phyloP scores from a whole-genome alignment of 139 green algal genomes.

The Zygnema cylindricum region DNA sequence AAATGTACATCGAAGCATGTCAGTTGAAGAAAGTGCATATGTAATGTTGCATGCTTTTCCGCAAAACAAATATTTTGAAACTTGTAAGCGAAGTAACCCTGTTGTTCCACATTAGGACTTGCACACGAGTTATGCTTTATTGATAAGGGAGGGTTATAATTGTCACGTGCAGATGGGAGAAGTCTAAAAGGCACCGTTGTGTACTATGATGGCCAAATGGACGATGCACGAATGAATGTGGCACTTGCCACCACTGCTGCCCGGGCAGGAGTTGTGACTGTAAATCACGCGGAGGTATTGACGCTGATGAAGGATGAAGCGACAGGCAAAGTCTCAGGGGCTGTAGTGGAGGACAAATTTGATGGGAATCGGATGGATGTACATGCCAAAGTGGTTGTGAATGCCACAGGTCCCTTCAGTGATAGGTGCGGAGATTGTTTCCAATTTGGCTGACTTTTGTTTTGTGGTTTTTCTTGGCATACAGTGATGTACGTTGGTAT shows the following conservation, averaged over 20 bases:
- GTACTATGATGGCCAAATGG: conserved; percentile 94
- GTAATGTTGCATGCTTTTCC: too few relatives aligned
- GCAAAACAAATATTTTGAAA: too few relatives aligned
- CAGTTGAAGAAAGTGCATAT: too few relatives aligned
- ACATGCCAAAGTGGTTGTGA: conserved; percentile 83
- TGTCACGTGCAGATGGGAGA: conserved; percentile 30
- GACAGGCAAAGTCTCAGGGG: conserved; percentile 66
- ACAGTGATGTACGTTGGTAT: too few relatives aligned
- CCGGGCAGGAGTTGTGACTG: conserved; percentile 79
- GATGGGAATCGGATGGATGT: conserved; percentile 66
- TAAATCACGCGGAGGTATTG: conserved; percentile 84
- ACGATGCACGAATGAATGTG: conserved; percentile 90
- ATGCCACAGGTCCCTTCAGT: conserved; percentile 86
- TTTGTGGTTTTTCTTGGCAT: too few relatives aligned
- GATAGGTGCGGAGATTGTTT: conserved; percentile 64
- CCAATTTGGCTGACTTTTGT: conserved; percentile 1
- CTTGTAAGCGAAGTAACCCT: too few relatives aligned
- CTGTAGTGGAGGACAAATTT: conserved; percentile 75
- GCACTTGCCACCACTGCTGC: conserved; percentile 87
- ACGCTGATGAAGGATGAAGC: conserved; percentile 61
- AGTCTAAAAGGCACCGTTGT: conserved; percentile 83
- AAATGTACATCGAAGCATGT: too few relatives aligned
- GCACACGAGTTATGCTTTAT: too few relatives aligned
- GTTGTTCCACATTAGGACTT: too few relatives aligned
- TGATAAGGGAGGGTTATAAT: too few relatives aligned